Percentiles rank a stretch among this genome's conserved stretches.
phyloP scores from a whole-genome alignment of 805 yeast species.

The Candida arabinofermentans region DNA sequence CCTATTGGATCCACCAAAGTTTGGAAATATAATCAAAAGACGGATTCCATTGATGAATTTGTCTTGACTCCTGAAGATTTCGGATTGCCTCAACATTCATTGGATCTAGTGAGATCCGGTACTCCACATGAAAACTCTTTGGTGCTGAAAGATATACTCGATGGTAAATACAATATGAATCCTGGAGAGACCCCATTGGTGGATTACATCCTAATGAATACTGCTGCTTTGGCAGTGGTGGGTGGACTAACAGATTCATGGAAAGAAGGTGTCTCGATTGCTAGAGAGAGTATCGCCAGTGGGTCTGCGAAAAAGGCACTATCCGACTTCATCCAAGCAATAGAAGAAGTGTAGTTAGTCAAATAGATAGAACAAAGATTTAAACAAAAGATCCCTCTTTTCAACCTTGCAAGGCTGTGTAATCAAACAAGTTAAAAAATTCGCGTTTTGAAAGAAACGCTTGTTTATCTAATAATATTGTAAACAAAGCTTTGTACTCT shows the following conservation, averaged over 20 bases:
- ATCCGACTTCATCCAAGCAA: slow-evolving; percentile 44
- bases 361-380: too few species aligned
- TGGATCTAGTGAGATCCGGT: slow-evolving; percentile 70
- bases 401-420: too few species aligned
- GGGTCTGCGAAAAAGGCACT: slow-evolving; percentile 68
- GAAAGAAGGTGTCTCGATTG: slow-evolving; percentile 73
- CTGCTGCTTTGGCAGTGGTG: slow-evolving; percentile 82
- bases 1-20: slow-evolving; percentile 79
- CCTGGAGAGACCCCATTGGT: slow-evolving; percentile 59
- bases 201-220: slow-evolving; percentile 87
- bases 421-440: too few species aligned
- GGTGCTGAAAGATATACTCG: slow-evolving; percentile 41
- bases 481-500: too few species aligned
- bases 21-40: slow-evolving; percentile 57
- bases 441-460: not conserved
- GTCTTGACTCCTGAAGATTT: slow-evolving; percentile 69
- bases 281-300: slow-evolving; percentile 59
- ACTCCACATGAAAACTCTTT: slow-evolving; percentile 84
- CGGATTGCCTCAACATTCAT: slow-evolving; percentile 69
- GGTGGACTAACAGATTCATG: slow-evolving; percentile 65
- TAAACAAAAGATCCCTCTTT: too few species aligned
- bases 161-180: slow-evolving; percentile 38
- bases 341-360: slow-evolving; percentile 14
- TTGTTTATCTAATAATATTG: too few species aligned
- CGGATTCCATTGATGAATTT: slow-evolving; percentile 38